Base-by-base conservation (phyloP, 352 stramenopile genomes). In the Blastocystis sp. region DNA sequence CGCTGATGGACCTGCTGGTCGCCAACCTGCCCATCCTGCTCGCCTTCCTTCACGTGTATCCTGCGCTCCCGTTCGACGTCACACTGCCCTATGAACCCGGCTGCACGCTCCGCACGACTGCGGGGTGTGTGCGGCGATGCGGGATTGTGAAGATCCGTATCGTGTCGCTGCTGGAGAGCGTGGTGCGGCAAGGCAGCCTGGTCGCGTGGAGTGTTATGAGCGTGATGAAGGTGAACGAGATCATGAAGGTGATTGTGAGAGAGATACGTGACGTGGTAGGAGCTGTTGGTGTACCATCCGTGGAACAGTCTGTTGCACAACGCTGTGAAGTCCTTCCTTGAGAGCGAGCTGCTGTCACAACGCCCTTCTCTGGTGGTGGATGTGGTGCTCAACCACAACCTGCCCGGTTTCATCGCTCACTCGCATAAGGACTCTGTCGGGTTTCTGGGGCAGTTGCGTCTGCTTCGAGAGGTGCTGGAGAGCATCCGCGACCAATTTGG, bases 231-330 rank as follows among this genome's bases (percentile, higher is more conserved):
- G 4, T 69, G 21, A 48, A 84, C 38, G 10, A 28, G n/a, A 81
- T 40, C 4, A 11, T 52, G 9, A 43, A 69, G 41, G 66, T 77
- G 5, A 10, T 0, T 34, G 41, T 19, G 11, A 34, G 41, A 40
- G n/a, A 17, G n/a, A 5, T n/a, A 0, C 56, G 45, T 5, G 56
- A 3, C 5, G 10, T 10, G 14, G 21, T 77, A 77, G 66, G 23
- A 34, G 45, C 41, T 84, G 19, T 23, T 84, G 19, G 40, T 43
- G 41, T 10, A 52, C 3, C 74, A 84, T 84, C 74, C 74, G 11
- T 67, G 59, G 52, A 84, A 52, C 48, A 84, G 74, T 28, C 19
- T 69, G 2, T 11, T 84, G 10, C 74, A 84, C 45, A 59, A 67
- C 10, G 74, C 52, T 5, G 34, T 84, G 34, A 28, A n/a, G n/a